Evolutionary conservation across 805 yeast species (phyloP).

Genomic region (Candida chilensis): DNA sequence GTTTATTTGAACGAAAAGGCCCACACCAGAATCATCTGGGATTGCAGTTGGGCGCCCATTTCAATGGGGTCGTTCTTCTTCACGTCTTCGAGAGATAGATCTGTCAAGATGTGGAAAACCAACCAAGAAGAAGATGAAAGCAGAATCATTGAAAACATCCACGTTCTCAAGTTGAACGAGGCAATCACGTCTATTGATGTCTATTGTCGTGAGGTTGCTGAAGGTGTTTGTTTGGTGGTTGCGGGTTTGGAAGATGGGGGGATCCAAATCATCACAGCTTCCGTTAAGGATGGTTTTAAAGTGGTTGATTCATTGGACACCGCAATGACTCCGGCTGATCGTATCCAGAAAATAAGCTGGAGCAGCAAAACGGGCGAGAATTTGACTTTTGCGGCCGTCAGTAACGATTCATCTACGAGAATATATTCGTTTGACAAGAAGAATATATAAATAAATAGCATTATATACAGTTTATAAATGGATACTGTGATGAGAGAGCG

Average conservation of each 20-base stretch:
- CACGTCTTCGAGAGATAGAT: conserved; percentile 84
- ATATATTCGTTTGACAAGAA: conserved; percentile 16
- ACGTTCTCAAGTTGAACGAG: conserved; percentile 32
- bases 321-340: conserved; percentile 46
- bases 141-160: conserved; percentile 18
- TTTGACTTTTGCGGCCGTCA: no score
- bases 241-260: conserved; percentile 69
- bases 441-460: no score
- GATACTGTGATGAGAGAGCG: no score
- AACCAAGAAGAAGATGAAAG: conserved; percentile 17
- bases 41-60: conserved; percentile 77
- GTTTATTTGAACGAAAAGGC: conserved; percentile 55
- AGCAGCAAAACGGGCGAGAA: no score
- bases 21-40: conserved; percentile 92
- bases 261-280: conserved; percentile 33
- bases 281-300: conserved; percentile 12
- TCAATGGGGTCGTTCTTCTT: conserved; percentile 36
- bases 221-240: conserved; percentile 31
- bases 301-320: conserved; percentile 22
- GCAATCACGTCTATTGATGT: conserved; percentile 67
- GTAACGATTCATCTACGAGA: conserved; percentile 58
- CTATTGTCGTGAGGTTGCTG: conserved; percentile 15
- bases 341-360: conserved; percentile 57
- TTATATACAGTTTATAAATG: no score
- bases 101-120: conserved; percentile 64